Base-by-base conservation (phyloP, 345 rosid genomes). In the Litchi chinensis region DNA sequence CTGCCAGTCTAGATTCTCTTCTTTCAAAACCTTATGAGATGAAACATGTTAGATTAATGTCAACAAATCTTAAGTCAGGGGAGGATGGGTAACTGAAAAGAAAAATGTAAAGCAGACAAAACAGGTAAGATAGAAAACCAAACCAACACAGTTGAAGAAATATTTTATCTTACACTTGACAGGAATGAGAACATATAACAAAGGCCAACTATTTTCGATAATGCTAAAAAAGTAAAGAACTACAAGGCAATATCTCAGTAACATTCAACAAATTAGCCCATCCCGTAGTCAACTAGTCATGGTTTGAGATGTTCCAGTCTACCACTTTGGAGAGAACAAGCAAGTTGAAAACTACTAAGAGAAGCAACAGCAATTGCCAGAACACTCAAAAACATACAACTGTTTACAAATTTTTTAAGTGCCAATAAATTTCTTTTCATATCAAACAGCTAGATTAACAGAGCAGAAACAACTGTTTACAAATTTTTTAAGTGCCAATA, bases 11-110 rank as follows among this genome's bases (percentile, higher is more conserved):
- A 64, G 92, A 86, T 76, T 93, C 92, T 81, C 80, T 85, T 80
- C 94, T 93, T 87, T 91, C 97, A 82, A 71, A 91, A 85, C 94
- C 97, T 94, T 73, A 57, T 12, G 50, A 83, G 68, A 84, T 41
- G 83, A 71, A 72, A 79, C 9, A 79, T 6, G 60, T 12, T 46
- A 21, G 21, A 70, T 60, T 60, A 76, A 57, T 60, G 65, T 60
- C 65, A 60, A 21, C 28, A 19, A 60, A 60, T 22, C 65, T 59
- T 60, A 60, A 6, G 7, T 60, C 8, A 59, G 21, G 26, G 65
- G 10, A 32, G 65, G 11, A 28, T 22, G 13, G 28, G 65, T 60
- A 10, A 60, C 28, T 19, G 26, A 60, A 21, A 60, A 57, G 63
- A 5, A 12, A 19, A 57, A 2, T 57, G 3, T n/a, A 57, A 57